Base-by-base conservation (phyloP, 164 flowering plant genomes). In the Buxus sempervirens region DNA sequence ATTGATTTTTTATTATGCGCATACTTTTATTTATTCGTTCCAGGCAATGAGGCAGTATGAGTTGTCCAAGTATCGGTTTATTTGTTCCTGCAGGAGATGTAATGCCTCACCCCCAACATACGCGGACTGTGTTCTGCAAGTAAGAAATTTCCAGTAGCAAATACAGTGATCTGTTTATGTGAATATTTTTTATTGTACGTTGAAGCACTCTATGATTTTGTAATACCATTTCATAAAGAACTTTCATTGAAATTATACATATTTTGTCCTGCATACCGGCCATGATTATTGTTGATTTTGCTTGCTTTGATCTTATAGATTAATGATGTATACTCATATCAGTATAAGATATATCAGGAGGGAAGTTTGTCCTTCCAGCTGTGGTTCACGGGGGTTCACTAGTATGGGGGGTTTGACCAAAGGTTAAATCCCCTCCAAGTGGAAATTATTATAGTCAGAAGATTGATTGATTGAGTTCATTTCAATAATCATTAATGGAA, bases 41-140 rank as follows among this genome's bases (percentile, higher is more conserved):
- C 70, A 87, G 96, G 85, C 63, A 23, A 61, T 68, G 65, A 83
- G 93, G 77, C 88, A 76, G 45, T 72, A 82, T 68, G 90, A 86
- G 51, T 66, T 90, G 70, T 66, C 64, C 28, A 84, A 77, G 63
- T 86, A 87, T 73, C 68, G 72, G 55, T 90, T 88, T 75, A 26
- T 45, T 48, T 88, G 94, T 65, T 55, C 56, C 56, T 90, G 92
- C 70, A 25, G 21, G 20, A 80, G 96, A 56, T 88, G 96, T 66
- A 57, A 55, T 76, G 84, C 82, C 10, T 62, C 67, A 15, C 86
- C 89, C 36, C 67, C 70, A 19, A 66, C 79, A 57, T 80, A 76
- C 74, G 80, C 83, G 48, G 94, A 90, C 70, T 64, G 54, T 62
- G 69, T 71, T 70, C 75, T 90, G 67, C 82, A 84, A 65, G 96